These are phyloP conservation scores for Rhipidocladum racemiflorum DNA, from an alignment of 176 grass and related monocot species.

Conservation along the genomic window DNA sequence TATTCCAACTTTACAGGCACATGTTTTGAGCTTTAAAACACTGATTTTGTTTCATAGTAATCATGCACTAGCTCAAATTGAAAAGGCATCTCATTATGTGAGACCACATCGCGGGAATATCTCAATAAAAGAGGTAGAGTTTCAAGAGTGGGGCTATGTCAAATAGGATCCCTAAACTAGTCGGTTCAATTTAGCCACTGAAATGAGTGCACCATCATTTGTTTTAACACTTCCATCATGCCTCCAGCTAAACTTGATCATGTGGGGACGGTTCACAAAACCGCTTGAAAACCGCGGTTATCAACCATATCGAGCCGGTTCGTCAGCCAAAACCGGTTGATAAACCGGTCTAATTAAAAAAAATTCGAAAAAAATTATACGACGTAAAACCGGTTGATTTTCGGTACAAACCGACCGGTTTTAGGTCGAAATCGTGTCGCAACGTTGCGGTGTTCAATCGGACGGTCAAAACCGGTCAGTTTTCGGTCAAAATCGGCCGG, in stretches of 20 bases:
- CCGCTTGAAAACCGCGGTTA: too few relatives aligned
- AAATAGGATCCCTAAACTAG: neutral
- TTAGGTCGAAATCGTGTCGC: too few relatives aligned
- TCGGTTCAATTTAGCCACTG: neutral
- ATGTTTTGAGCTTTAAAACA: slow-evolving; percentile 14
- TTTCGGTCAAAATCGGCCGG: too few relatives aligned
- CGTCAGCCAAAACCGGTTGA: too few relatives aligned
- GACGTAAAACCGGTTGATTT: too few relatives aligned
- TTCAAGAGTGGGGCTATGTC: neutral
- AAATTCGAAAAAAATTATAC: too few relatives aligned
- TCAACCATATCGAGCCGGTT: too few relatives aligned
- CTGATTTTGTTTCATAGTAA: neutral
- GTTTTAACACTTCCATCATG: neutral
- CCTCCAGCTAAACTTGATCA: neutral
- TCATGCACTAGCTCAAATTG: neutral
- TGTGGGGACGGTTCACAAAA: too few relatives aligned
- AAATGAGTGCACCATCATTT: neutral
- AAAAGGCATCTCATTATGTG: neutral
- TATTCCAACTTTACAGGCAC: neutral
- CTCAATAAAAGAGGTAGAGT: neutral
- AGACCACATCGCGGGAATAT: neutral
- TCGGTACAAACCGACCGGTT: too few relatives aligned
- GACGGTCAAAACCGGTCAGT: too few relatives aligned
- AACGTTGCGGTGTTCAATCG: too few relatives aligned
- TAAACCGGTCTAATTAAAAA: too few relatives aligned